Evolutionary conservation across 208 protist genomes (phyloP).

Genomic region (Trypanosoma congolense): DNA sequence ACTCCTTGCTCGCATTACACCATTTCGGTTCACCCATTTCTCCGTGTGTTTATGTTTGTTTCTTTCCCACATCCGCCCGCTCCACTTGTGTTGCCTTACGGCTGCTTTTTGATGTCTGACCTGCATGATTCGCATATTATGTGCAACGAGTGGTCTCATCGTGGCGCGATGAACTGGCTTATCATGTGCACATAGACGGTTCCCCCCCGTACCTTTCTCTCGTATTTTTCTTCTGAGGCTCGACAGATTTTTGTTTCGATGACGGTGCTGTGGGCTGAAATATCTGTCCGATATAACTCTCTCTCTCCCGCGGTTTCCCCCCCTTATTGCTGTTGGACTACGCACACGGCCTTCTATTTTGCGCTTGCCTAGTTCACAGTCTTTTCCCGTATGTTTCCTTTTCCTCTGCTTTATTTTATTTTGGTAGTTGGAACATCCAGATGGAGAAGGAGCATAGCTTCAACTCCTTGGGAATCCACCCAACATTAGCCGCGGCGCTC

Average conservation of each 20-base stretch:
- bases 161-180: not conserved
- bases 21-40: too few species aligned
- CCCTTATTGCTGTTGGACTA: too few species aligned
- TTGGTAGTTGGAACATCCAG: not conserved
- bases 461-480: conserved; percentile 37
- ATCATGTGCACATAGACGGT: not conserved
- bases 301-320: too few species aligned
- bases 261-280: too few species aligned
- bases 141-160: not conserved
- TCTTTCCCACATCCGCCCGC: not conserved
- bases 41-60: conserved; percentile 6
- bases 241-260: too few species aligned
- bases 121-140: not conserved
- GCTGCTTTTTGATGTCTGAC: not conserved
- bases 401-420: not conserved
- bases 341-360: too few species aligned
- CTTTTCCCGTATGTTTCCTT: too few species aligned
- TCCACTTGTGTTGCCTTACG: not conserved
- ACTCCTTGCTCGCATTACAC: too few species aligned
- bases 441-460: conserved; percentile 19
- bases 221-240: too few species aligned
- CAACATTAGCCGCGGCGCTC: conserved; percentile 29
- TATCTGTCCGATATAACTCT: too few species aligned
- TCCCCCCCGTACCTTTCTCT: not conserved
- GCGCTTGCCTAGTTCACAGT: too few species aligned